Conservation (phyloP, 768 basidiomycete genomes). For the Amanita rubescens region DNA sequence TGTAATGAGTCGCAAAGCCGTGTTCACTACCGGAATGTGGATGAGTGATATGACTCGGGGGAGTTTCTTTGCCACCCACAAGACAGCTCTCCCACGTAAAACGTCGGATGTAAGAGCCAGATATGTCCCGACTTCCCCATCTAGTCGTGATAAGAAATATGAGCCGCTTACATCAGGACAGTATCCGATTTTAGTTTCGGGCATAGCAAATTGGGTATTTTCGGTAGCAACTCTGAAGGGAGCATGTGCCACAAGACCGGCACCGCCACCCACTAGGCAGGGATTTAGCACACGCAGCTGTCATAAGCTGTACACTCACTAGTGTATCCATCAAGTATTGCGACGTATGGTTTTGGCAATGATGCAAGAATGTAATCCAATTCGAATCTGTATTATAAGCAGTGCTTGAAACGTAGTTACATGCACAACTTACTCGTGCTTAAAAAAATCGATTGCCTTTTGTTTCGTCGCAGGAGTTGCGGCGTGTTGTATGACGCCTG, state of each 20-base stretch:
- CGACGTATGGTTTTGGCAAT: conserved; percentile 82
- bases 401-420: conserved; percentile 12
- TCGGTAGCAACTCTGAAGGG: conserved; percentile 92
- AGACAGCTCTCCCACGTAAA: conserved; percentile 74
- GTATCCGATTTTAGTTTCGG: conserved; percentile 90
- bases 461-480: conserved; percentile 42
- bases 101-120: conserved; percentile 76
- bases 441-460: conserved; percentile 82
- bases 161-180: conserved; percentile 91
- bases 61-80: conserved; percentile 44
- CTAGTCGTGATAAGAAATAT: conserved; percentile 82
- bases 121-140: conserved; percentile 93
- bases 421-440: conserved; percentile 60
- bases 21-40: conserved; percentile 50
- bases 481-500: conserved; percentile 26
- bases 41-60: not conserved
- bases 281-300: conserved; percentile 6
- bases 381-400: conserved; percentile 53
- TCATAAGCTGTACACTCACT: conserved; percentile 46
- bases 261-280: conserved; percentile 86
- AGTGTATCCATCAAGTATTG: conserved; percentile 84
- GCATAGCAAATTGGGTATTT: conserved; percentile 90
- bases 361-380: conserved; percentile 66
- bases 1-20: conserved; percentile 91
- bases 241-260: conserved; percentile 78